Base-by-base conservation (phyloP, 306 rosid genomes). In the Fragaria vesca region DNA sequence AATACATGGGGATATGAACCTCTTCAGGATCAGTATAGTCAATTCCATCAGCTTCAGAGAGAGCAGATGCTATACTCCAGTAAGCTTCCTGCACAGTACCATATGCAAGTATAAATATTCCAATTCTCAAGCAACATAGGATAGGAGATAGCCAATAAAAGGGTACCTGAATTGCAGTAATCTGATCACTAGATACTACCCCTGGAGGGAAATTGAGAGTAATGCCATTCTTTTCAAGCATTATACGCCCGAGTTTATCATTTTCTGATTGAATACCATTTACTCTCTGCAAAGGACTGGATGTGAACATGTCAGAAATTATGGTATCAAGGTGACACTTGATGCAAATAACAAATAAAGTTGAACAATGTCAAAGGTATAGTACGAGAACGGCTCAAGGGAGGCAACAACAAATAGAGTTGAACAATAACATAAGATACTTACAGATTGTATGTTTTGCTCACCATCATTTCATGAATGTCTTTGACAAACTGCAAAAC, bases 21-120 rank as follows among this genome's bases (percentile, higher is more conserved):
- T 95, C 98, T 82, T 95, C 97, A 34, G 98, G 97, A 86, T 95
- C 90, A 55, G 97, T 90, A 82, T 92, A 94, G 83, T 94, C 97
- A 66, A 94, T 85, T 83, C 98, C 98, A 89, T 95, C 97, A 46
- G 97, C 98, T 88, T 90, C 97, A 51, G 90, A 95, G 68, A 95
- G 92, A 38, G 95, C 97, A 51, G 95, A 88, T 26, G 97, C 97
- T 95, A 95, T 91, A 81, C 93, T 92, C 93, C 92, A 87, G 89
- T 94, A 92, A 70, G 94, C 96, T 83, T 95, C 98, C 97, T 95
- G 87, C 72, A 80, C 70, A 69, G 32, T 40, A 78, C 12, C 81
- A 78, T 80, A 79, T 10, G 72, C 43, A 40, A 61, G 43, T 32
- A 47, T 68, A 48, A 81, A 78, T 78, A 58, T 80, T 69, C 73